Evolutionary conservation across 345 rosid genomes (phyloP), one percentile per base, ranked within the genome.

Genomic region (Schrenkiella parvula): DNA sequence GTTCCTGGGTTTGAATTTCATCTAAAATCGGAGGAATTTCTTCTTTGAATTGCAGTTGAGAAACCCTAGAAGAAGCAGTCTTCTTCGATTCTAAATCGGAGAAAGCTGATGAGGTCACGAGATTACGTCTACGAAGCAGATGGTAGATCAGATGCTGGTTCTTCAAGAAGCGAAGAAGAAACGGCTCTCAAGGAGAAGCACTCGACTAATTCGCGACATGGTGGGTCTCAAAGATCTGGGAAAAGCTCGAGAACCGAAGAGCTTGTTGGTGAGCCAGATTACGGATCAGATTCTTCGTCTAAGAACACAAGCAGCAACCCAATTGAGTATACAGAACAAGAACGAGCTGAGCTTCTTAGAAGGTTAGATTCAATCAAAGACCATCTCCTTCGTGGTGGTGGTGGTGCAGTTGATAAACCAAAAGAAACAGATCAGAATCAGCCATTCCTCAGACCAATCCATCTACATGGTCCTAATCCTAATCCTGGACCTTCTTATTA

Each of bases 361-460:
- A 85, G 90, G 86, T 80, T 93, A 66, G 95, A 91, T 58, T 89
- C 90, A 29, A 85, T 93, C 55, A 93, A 89, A 86, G 91, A 89
- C 53, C 96, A 93, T 77, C 92, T 91, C 47, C 81, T 80, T 71
- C 86, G 85, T 76, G 79, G 78, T 63, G 79, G 53, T 64, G 79
- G 44, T 48, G 78, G 83, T 64, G 79, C 79, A 18, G 83, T 53
- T 56, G 84, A 85, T 66, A 83, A 79, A 63, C 50, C 89, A 50
- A 85, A 80, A 54, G 88, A 85, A 4, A 5, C 28, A 75, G 70
- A 75, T 15, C 66, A 73, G 39, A 60, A 66, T 50, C 77, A 73
- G 43, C 72, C 59, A 6, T 38, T 38, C 0, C 79, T 75, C 14
- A 60, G 66, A 47, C 81, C 90, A 17, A 22, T 75, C 64, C 87